phyloP scores from a whole-genome alignment of 1,139 yeast genomes.

The Diutina mesorugosa region DNA sequence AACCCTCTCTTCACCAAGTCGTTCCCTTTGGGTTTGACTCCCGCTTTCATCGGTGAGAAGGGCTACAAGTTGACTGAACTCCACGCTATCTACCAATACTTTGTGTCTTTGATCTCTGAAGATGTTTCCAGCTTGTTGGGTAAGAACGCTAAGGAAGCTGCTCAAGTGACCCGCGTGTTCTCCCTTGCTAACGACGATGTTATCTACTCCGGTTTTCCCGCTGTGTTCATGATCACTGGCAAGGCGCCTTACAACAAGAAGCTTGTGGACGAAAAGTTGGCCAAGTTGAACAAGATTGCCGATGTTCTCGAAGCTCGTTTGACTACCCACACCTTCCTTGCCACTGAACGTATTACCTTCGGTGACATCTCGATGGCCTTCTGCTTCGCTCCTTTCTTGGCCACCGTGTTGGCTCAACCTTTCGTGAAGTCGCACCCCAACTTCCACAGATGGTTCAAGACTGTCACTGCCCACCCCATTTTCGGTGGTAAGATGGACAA shows the following conservation, averaged over 20 bases:
- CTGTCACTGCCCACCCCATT: conserved; percentile 47
- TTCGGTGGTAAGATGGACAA: conserved; percentile 29
- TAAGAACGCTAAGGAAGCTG: conserved; percentile 51
- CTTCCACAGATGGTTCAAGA: conserved; percentile 76
- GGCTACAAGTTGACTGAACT: conserved; percentile 72
- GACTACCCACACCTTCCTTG: conserved; percentile 70
- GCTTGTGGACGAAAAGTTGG: conserved; percentile 43
- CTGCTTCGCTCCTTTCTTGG: conserved; percentile 51
- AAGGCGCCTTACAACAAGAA: conserved; percentile 64
- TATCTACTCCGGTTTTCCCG: conserved; percentile 25
- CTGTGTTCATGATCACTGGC: conserved; percentile 24
- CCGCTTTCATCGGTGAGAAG: conserved; percentile 70
- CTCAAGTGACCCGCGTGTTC: conserved; percentile 66
- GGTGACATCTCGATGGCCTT: conserved; percentile 72
- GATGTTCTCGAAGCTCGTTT: conserved; percentile 52
- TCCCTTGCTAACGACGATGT: conserved; percentile 72
- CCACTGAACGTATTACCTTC: conserved; percentile 75
- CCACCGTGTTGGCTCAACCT: conserved; percentile 54
- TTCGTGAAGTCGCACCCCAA: conserved; percentile 73
- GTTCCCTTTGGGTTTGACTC: conserved; percentile 68
- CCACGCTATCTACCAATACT: conserved; percentile 53
- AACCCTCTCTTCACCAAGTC: conserved; percentile 17
- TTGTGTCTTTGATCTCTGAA: neutral
- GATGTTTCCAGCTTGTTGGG: conserved; percentile 36
- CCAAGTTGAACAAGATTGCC: conserved; percentile 24